Evolutionary conservation across 768 basidiomycete genomes (phyloP).

Genomic region (Xerocomellus chrysenteron): DNA sequence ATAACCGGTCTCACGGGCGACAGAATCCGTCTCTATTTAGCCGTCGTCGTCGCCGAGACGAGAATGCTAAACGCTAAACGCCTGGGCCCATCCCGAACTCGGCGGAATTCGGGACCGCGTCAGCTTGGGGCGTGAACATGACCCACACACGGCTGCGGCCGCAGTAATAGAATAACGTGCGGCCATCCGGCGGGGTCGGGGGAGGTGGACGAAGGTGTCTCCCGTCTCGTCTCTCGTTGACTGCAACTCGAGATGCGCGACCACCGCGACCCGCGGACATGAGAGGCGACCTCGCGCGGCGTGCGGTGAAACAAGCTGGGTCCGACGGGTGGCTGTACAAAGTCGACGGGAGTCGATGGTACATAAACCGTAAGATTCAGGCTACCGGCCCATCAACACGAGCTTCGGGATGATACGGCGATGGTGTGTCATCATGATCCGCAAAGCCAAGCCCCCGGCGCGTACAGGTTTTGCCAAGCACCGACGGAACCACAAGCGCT

Average conservation of each 20-base stretch:
- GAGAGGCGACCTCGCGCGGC: neutral
- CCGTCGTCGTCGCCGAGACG: neutral
- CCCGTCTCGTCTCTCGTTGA: neutral
- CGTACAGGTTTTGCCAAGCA: neutral
- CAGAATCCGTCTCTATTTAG: neutral
- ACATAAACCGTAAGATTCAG: neutral
- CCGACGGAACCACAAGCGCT: neutral
- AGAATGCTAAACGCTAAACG: neutral
- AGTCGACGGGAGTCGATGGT: neutral
- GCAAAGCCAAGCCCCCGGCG: neutral
- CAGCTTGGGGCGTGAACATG: neutral
- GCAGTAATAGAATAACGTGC: neutral
- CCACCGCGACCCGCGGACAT: conserved; percentile 1
- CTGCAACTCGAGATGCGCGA: neutral
- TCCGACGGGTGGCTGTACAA: neutral
- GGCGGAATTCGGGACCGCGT: neutral
- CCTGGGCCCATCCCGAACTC: neutral
- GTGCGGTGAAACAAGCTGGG: neutral
- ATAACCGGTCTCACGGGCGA: neutral
- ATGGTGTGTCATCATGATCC: neutral
- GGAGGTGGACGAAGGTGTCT: neutral
- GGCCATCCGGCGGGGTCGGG: neutral
- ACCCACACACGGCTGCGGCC: neutral
- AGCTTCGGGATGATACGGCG: neutral
- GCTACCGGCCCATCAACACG: neutral